These are phyloP conservation scores for Scleroderma citrinum DNA, from an alignment of 768 basidiomycete species.

Conservation along the genomic window DNA sequence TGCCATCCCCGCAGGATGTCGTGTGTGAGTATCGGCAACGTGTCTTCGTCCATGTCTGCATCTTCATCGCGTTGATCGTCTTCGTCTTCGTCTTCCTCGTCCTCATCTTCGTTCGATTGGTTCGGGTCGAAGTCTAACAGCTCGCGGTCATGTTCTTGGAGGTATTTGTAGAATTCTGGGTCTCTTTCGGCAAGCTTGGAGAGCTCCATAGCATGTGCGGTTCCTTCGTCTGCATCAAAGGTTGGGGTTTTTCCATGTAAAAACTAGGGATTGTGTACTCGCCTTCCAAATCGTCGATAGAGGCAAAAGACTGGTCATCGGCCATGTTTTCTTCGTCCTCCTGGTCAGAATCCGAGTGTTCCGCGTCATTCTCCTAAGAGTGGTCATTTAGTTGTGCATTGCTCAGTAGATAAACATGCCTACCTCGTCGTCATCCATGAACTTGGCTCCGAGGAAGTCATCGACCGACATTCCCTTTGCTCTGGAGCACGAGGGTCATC, in stretches of 20 bases:
- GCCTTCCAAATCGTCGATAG: slow-evolving; percentile 76
- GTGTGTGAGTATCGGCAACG: slow-evolving; percentile 55
- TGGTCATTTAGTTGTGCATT: slow-evolving; percentile 1
- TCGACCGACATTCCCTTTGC: slow-evolving; percentile 60
- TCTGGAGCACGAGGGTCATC: slow-evolving; percentile 7
- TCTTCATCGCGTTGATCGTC: slow-evolving; percentile 40
- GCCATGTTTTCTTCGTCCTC: slow-evolving; percentile 39
- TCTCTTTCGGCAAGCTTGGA: slow-evolving; percentile 91
- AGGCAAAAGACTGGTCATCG: slow-evolving; percentile 67
- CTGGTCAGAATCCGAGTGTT: slow-evolving; percentile 23
- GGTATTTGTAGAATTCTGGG: slow-evolving; percentile 98
- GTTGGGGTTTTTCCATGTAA: slow-evolving; percentile 1
- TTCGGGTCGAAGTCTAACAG: slow-evolving; percentile 73
- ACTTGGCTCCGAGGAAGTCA: slow-evolving; percentile 65
- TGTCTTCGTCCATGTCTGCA: slow-evolving; percentile 37
- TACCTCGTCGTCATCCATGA: slow-evolving; percentile 58
- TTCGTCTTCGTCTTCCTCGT: slow-evolving; percentile 45
- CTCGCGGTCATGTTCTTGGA: slow-evolving; percentile 92
- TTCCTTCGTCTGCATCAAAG: slow-evolving; percentile 53
- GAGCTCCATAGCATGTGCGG: slow-evolving; percentile 72
- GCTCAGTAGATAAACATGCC: slow-evolving; percentile 4
- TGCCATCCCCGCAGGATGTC: slow-evolving; percentile 80
- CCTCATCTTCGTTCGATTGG: slow-evolving; percentile 36
- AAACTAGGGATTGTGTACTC: slow-evolving; percentile 2
- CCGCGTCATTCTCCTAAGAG: slow-evolving; percentile 22